Conservation (phyloP, 2,329 filamentous ascomycete species). For the Malbranchea zuffiana region DNA sequence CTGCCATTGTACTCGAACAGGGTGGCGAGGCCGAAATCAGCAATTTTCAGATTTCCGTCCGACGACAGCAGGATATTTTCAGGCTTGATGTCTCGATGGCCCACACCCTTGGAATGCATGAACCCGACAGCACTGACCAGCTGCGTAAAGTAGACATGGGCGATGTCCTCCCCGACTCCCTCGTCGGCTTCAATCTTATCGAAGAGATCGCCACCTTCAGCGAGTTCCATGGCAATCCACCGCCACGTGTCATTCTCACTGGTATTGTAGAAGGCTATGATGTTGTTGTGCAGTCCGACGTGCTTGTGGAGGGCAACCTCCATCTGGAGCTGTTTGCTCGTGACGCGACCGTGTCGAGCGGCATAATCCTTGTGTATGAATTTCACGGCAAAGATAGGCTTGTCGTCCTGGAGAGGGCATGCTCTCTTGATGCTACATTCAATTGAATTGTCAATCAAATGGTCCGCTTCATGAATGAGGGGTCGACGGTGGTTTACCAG, state of each 20-base stretch:
- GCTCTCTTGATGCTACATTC: conserved; percentile 76
- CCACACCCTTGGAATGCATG: conserved; percentile 92
- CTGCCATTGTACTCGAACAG: conserved; percentile 83
- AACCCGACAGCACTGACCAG: conserved; percentile 82
- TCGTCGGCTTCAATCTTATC: conserved; percentile 99
- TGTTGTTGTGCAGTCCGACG: conserved; percentile 79
- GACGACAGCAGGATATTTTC: conserved; percentile 88
- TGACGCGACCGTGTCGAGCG: conserved; percentile 75
- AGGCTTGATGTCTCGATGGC: conserved; percentile 83
- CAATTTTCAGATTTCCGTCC: conserved; percentile 80
- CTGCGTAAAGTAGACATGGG: conserved; percentile 92
- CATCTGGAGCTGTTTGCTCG: conserved; percentile 78
- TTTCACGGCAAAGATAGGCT: conserved; percentile 89
- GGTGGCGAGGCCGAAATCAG: conserved; percentile 91
- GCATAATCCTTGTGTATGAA: conserved; percentile 98
- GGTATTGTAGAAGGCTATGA: conserved; percentile 83
- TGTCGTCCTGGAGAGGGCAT: conserved; percentile 55
- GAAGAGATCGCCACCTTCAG: conserved; percentile 89
- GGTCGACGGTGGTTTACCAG: too few species aligned
- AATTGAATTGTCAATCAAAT: conserved; percentile 1
- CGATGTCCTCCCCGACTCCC: conserved; percentile 86
- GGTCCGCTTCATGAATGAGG: conserved; percentile 17
- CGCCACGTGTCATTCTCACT: conserved; percentile 80
- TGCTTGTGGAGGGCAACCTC: conserved; percentile 84
- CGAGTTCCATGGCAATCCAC: conserved; percentile 98